These are phyloP conservation scores for Linum tenue DNA, from an alignment of 345 rosid species.

Conservation along the genomic window DNA sequence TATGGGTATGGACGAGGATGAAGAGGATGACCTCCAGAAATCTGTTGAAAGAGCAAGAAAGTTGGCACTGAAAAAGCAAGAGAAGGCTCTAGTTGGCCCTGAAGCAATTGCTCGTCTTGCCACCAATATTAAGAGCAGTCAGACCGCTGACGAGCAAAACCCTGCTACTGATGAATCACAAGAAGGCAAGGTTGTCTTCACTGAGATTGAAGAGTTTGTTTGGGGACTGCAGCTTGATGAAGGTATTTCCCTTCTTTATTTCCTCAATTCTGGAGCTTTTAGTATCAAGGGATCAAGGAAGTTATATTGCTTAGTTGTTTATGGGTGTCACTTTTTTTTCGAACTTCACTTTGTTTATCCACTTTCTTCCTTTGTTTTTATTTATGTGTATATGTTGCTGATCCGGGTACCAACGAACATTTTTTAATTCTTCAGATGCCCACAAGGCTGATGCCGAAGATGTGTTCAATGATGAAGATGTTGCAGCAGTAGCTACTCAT, in stretches of 20 bases:
- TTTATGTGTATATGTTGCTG: neutral
- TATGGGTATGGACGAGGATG: slow-evolving; percentile 47
- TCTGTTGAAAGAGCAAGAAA: slow-evolving; percentile 77
- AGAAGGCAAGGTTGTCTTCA: slow-evolving; percentile 77
- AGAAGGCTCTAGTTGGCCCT: slow-evolving; percentile 50
- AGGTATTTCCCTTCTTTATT: slow-evolving; percentile 34
- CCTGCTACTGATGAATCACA: slow-evolving; percentile 40
- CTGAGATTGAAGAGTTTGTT: slow-evolving; percentile 93
- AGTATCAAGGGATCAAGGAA: neutral
- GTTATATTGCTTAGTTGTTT: neutral
- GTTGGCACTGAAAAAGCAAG: slow-evolving; percentile 69
- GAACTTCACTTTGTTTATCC: too few species aligned
- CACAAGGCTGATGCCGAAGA: slow-evolving; percentile 58
- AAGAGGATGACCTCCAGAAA: slow-evolving; percentile 66
- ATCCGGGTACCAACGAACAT: neutral
- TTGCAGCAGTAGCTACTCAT: slow-evolving; percentile 45
- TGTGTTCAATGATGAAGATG: slow-evolving; percentile 92
- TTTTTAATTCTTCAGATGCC: slow-evolving; percentile 42
- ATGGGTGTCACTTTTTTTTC: too few species aligned
- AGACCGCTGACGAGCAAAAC: slow-evolving; percentile 39
- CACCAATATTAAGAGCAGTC: slow-evolving; percentile 29
- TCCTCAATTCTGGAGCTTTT: neutral
- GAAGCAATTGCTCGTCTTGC: slow-evolving; percentile 68
- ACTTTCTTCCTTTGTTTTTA: too few species aligned
- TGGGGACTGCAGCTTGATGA: slow-evolving; percentile 76